phyloP scores from a whole-genome alignment of 345 rosid genomes.

The Linum lewisii region DNA sequence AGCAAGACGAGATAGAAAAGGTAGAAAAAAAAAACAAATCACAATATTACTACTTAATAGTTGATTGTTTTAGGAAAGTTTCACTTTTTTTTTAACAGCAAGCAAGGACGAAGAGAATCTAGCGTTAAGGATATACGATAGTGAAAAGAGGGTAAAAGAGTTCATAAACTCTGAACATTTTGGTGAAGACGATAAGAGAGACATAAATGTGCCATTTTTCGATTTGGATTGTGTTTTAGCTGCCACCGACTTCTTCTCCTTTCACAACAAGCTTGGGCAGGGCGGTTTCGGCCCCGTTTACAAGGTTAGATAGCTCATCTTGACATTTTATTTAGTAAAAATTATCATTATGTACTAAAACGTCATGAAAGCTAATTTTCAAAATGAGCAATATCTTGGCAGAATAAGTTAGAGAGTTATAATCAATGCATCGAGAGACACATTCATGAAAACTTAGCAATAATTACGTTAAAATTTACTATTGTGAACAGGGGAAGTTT shows the following conservation, averaged over 20 bases:
- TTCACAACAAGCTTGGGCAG: constrained; percentile 4
- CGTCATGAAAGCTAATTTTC: too few relatives aligned
- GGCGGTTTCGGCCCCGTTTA: constrained; percentile 10
- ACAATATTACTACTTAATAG: neutral
- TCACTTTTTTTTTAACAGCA: constrained; percentile 18
- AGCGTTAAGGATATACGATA: constrained; percentile 29
- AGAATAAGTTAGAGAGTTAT: too few relatives aligned
- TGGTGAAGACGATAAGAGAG: constrained; percentile 36
- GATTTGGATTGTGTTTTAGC: constrained; percentile 38
- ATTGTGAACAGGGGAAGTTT: constrained; percentile 1
- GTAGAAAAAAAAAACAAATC: constrained; percentile 13
- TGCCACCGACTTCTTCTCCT: constrained; percentile 5
- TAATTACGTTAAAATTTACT: too few relatives aligned
- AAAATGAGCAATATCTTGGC: too few relatives aligned
- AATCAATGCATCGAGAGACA: too few relatives aligned
- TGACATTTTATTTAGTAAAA: too few relatives aligned
- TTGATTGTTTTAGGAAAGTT: neutral
- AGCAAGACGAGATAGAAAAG: constrained; percentile 21
- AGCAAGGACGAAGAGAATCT: constrained; percentile 24
- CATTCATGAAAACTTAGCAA: too few relatives aligned
- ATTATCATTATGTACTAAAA: too few relatives aligned
- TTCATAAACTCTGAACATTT: constrained; percentile 43
- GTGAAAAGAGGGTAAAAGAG: constrained; percentile 41
- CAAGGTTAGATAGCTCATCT: constrained; percentile 13
- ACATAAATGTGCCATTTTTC: constrained; percentile 45